These are phyloP conservation scores for Ustilago curta DNA, from an alignment of 1,284 basidiomycete genomes.

Conservation along the genomic window DNA sequence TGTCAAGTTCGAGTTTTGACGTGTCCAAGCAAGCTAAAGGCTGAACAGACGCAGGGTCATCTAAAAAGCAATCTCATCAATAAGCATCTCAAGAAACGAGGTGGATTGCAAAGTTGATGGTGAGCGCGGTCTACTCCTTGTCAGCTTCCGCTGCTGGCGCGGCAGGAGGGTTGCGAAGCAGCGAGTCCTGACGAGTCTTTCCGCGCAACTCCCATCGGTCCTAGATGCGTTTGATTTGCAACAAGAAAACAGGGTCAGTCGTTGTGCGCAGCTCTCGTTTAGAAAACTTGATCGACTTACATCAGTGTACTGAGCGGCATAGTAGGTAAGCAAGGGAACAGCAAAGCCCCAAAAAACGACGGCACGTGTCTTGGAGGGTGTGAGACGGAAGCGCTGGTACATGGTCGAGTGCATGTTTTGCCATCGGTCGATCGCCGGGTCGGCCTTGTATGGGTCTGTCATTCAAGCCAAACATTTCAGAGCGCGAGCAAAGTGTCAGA, in stretches of 20 bases:
- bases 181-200: slow-evolving; percentile 55
- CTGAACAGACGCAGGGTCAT: no score
- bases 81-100: background rate
- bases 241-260: background rate
- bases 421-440: slow-evolving; percentile 66
- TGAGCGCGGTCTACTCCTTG: slow-evolving; percentile 25
- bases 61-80: no score
- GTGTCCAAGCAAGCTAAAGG: no score
- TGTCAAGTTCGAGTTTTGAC: no score
- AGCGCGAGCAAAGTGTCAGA: background rate
- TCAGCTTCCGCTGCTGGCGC: slow-evolving; percentile 20
- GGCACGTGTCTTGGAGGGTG: slow-evolving; percentile 48
- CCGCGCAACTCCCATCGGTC: slow-evolving; percentile 60
- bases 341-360: slow-evolving; percentile 56
- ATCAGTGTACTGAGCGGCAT: slow-evolving; percentile 49
- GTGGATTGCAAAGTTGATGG: slow-evolving; percentile 10
- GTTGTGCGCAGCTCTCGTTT: background rate
- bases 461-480: background rate
- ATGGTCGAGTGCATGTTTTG: slow-evolving; percentile 66
- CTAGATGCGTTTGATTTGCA: slow-evolving; percentile 18
- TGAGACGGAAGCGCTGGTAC: slow-evolving; percentile 65
- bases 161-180: slow-evolving; percentile 45
- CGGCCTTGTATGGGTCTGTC: slow-evolving; percentile 64
- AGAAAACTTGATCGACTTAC: slow-evolving; percentile 44
- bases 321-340: slow-evolving; percentile 55